Evolutionary conservation across 768 basidiomycete genomes (phyloP).

Genomic region (Podaxis mareebaensis): DNA sequence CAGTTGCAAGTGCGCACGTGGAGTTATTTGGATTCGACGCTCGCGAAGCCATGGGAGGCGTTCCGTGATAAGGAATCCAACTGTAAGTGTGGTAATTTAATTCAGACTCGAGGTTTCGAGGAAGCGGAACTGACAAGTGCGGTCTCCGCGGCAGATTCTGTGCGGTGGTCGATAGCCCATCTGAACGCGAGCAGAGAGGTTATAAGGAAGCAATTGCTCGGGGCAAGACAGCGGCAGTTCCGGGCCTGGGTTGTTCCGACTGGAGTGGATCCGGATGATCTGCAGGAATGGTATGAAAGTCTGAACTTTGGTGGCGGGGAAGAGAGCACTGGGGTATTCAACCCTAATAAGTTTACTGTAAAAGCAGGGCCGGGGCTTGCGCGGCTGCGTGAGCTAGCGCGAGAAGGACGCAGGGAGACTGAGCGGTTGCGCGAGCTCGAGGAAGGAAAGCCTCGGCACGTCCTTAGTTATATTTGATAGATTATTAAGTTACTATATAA

Average conservation of each 20-base stretch:
- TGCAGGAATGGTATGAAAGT: conserved; percentile 45
- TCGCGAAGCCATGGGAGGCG: background rate
- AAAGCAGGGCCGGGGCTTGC: conserved; percentile 34
- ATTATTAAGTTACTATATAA: background rate
- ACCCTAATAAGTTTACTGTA: conserved; percentile 35
- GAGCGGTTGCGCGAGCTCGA: conserved; percentile 34
- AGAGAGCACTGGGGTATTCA: conserved; percentile 29
- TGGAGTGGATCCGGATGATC: conserved; percentile 42
- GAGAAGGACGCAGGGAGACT: conserved; percentile 43
- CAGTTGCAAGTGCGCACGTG: conserved; percentile 41
- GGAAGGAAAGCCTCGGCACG: conserved; percentile 47
- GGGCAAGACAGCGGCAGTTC: conserved; percentile 43
- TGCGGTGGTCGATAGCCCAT: conserved; percentile 56
- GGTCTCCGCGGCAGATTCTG: conserved; percentile 48
- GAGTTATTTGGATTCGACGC: conserved; percentile 37
- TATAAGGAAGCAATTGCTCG: conserved; percentile 37
- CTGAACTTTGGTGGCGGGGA: conserved; percentile 41
- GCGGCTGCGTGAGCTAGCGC: conserved; percentile 46
- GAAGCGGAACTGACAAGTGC: background rate
- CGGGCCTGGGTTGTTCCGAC: conserved; percentile 49
- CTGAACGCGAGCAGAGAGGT: conserved; percentile 31
- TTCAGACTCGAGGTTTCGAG: background rate
- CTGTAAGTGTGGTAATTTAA: background rate
- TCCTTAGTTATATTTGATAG: conserved; percentile 29
- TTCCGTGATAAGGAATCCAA: background rate